Evolutionary conservation across 116 monocot genomes (phyloP).

Genomic region (Papilionanthe hybrid): DNA sequence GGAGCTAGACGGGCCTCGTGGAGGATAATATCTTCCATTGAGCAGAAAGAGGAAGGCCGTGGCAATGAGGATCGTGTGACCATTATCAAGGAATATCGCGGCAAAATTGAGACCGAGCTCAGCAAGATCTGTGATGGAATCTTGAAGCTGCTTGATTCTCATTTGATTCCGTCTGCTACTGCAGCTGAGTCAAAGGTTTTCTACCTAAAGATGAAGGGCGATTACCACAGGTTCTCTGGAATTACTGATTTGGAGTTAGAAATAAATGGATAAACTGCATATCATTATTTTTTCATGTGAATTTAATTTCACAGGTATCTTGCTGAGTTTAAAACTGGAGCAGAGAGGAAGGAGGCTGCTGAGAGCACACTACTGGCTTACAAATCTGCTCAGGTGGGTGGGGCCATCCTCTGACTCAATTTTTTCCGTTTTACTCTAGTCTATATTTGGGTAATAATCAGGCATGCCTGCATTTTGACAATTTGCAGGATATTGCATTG

Average conservation of each 20-base stretch:
- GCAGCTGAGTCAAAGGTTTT: slow-evolving; percentile 34
- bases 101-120: slow-evolving; percentile 26
- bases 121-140: slow-evolving; percentile 29
- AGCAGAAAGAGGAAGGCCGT: slow-evolving; percentile 35
- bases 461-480: neutral
- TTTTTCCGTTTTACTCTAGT: neutral
- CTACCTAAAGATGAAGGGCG: slow-evolving; percentile 63
- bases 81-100: slow-evolving; percentile 23
- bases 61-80: slow-evolving; percentile 28
- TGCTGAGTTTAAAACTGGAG: slow-evolving; percentile 66
- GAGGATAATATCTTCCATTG: slow-evolving; percentile 26
- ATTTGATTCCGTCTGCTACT: slow-evolving; percentile 22
- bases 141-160: slow-evolving; percentile 22
- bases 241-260: neutral
- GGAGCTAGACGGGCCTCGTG: slow-evolving; percentile 32
- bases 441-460: neutral
- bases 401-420: neutral
- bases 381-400: slow-evolving; percentile 60
- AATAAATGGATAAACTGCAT: neutral
- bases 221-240: slow-evolving; percentile 43
- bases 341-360: slow-evolving; percentile 56
- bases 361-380: slow-evolving; percentile 47
- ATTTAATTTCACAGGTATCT: slow-evolving; percentile 38
- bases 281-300: neutral
- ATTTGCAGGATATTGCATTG: slow-evolving; percentile 41